Evolutionary conservation across 306 rosid genomes (phyloP), one percentile per base, ranked within the genome.

Genomic region (Abrus precatorius): DNA sequence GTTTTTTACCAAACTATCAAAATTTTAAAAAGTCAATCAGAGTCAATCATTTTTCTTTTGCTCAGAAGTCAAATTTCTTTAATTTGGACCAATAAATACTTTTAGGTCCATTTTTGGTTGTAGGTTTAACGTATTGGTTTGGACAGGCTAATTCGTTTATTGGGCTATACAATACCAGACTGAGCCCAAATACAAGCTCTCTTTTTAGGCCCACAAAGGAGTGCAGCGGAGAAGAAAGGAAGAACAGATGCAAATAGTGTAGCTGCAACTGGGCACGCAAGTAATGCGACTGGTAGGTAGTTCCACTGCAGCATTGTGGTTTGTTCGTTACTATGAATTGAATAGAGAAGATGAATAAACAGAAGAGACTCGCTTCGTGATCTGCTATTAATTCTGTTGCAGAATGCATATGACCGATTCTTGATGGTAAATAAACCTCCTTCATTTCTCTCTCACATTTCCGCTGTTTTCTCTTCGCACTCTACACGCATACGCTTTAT

Each of bases 261-360:
- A 80, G 63, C 55, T 62, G 20, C 84, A 40, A 72, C 54, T 34
- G 47, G 20, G 20, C 20, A 20, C 34, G 48, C 72, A 80, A 70
- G 66, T 64, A 59, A 61, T 6, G 54, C 50, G 82, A 82, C 82
- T 82, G 82, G 80, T 82, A 69, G 82, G 82, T 76, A 69, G 69
- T 52, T 32, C 38, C 44, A 30, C 61, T 61, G 28, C 53, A 36
- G 40, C 20, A 74, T 64, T n/a, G 20, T 53, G 20, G 13, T 43
- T 72, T 66, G 7, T 29, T 9, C 72, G 5, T 4, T 10, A 7
- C 20, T 20, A 20, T 20, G 52, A 57, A 56, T 70, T 1, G 6
- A 60, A 70, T 48, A 14, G 38, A 71, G 34, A 28, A 9, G 56
- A 38, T 49, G n/a, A 20, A 52, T 11, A 32, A 12, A 4, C 11